A percentile compares a stretch with the other conserved stretches of the same genome.
Conservation (phyloP, 805 yeast species). For the Myxozyma neotropica region DNA sequence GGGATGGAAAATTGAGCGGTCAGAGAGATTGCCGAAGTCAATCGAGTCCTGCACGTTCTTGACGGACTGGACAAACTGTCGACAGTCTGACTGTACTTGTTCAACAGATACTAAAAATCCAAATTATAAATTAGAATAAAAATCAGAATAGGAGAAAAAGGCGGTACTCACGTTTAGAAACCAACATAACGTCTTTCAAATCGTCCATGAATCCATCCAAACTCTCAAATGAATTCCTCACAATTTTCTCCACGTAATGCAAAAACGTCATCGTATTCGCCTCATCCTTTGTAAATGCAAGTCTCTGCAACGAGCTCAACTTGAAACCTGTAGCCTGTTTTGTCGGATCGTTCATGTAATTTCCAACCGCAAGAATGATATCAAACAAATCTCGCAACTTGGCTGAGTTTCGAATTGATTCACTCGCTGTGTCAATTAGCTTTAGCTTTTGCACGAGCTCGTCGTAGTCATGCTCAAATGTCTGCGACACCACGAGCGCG, state of each 20-base stretch:
- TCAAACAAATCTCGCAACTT: slow-evolving; percentile 74
- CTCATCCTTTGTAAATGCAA: slow-evolving; percentile 88
- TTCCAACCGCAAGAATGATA: slow-evolving; percentile 87
- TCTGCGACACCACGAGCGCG: slow-evolving; percentile 69
- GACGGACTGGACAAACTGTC: slow-evolving; percentile 60
- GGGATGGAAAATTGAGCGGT: slow-evolving; percentile 77
- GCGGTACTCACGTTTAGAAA: slow-evolving; percentile 52
- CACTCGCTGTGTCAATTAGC: slow-evolving; percentile 71
- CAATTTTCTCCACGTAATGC: slow-evolving; percentile 86
- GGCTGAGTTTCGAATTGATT: slow-evolving; percentile 63
- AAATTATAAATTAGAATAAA: not conserved
- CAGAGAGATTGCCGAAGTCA: slow-evolving; percentile 82
- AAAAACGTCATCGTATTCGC: slow-evolving; percentile 83
- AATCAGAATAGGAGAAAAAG: too few relatives aligned
- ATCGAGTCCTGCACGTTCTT: slow-evolving; percentile 73
- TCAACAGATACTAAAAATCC: slow-evolving; percentile 77
- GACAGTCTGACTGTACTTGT: slow-evolving; percentile 74
- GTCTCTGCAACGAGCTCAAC: slow-evolving; percentile 82
- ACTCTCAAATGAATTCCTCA: slow-evolving; percentile 84
- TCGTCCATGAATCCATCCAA: slow-evolving; percentile 75
- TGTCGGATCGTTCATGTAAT: slow-evolving; percentile 91
- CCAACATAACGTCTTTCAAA: slow-evolving; percentile 56
- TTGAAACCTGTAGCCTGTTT: slow-evolving; percentile 94
- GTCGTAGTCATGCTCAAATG: slow-evolving; percentile 75
- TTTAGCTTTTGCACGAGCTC: slow-evolving; percentile 70